Base-by-base conservation (phyloP, 148 eudicot genomes). In the Rhododendron ovatum region DNA sequence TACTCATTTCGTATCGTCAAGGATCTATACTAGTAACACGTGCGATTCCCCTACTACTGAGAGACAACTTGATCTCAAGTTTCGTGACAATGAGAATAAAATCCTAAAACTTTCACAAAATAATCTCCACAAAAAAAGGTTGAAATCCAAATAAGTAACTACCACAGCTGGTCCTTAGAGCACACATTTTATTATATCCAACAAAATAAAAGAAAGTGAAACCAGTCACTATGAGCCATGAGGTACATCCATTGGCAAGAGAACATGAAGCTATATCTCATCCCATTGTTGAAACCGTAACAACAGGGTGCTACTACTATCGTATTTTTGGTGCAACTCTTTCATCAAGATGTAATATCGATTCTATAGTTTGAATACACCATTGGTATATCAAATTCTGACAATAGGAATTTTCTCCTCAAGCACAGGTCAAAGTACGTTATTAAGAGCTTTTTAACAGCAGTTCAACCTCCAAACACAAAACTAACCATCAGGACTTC, bases 401-500 rank as follows among this genome's bases (percentile, higher is more conserved):
- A 37, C 26, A 75, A 35, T 0, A 75, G n/a, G 47, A 75, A 39
- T 17, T 75, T 73, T 75, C 48, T 75, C 79, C 47, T 75, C 79
- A 75, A 75, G 39, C 2, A 75, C 48, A 37, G 11, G 39, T 75
- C 2, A 75, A 37, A 20, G 7, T 6, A 37, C 20, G 45, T 75
- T 75, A 37, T 7, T 17, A 33, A 35, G 22, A 37, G 37, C 78
- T 14, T 37, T 74, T 17, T 6, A 74, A 7, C 79, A 75, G 47
- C 79, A 75, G n/a, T 37, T 37, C 9, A 14, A 7, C 47, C 63
- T 22, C 69, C 33, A 77, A 81, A 53, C 15, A 15, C 69, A 82
- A 50, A 55, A 90, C 94, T 92, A 81, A 96, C 99, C 99, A 89
- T 95, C 99, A 85, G 94, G 93, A 88, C 95, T 96, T 87, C 98